A percentile compares a stretch with the other conserved stretches of the same genome.
Evolutionary conservation across 345 rosid species (phyloP).

Genomic region (Salix suchowensis): DNA sequence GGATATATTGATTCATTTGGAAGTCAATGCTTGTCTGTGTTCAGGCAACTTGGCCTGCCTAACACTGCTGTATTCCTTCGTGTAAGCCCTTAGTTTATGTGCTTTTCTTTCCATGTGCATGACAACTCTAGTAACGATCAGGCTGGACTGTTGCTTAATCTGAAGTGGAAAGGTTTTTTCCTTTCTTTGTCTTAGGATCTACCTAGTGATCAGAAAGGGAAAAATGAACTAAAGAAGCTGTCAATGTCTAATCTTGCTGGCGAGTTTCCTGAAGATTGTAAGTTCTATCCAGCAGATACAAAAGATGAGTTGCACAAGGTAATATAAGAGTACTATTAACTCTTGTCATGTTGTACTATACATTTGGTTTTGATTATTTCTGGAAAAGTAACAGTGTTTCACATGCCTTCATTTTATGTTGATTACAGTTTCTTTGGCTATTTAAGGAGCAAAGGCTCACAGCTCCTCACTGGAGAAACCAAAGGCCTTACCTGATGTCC

Average conservation of each 20-base stretch:
- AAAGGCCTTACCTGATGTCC: slow-evolving; percentile 71
- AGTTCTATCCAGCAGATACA: slow-evolving; percentile 80
- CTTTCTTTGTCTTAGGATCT: slow-evolving; percentile 49
- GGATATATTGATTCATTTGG: slow-evolving; percentile 78
- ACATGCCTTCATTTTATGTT: neutral
- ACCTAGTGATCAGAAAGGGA: slow-evolving; percentile 60
- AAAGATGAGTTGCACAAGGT: slow-evolving; percentile 95
- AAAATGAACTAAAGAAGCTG: slow-evolving; percentile 61
- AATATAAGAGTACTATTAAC: neutral
- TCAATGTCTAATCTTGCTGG: slow-evolving; percentile 59
- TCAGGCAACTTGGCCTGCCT: slow-evolving; percentile 82
- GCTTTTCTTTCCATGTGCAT: neutral
- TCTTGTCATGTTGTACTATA: neutral
- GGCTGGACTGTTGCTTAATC: neutral
- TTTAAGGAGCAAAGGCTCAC: slow-evolving; percentile 82
- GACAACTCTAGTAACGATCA: neutral
- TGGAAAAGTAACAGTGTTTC: neutral
- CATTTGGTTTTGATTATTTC: neutral
- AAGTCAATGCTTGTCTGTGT: slow-evolving; percentile 75
- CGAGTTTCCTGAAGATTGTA: slow-evolving; percentile 86
- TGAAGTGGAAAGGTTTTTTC: slow-evolving; percentile 5
- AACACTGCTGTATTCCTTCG: slow-evolving; percentile 79
- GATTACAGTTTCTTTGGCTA: slow-evolving; percentile 75
- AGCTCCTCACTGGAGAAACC: slow-evolving; percentile 83
- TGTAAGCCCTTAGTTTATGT: slow-evolving; percentile 45